Evolutionary conservation across 2,329 filamentous ascomycete genomes (phyloP).

Genomic region (Hawksworthiomyces lignivorus): DNA sequence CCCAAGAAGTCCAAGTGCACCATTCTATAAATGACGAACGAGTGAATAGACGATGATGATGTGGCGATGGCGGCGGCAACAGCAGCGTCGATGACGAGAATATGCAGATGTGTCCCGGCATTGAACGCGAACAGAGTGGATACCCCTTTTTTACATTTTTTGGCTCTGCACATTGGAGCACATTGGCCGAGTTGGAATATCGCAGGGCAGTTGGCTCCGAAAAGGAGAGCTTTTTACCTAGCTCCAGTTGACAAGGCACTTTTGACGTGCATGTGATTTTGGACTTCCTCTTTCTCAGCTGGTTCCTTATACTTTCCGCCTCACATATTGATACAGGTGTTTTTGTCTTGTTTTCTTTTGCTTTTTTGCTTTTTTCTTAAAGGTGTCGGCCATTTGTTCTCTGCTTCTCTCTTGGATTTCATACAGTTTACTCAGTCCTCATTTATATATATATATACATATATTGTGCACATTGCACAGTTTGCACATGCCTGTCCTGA

Average conservation of each 20-base stretch:
- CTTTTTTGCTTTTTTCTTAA: not conserved
- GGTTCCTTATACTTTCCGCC: not conserved
- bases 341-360: constrained; percentile 2
- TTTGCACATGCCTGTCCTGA: too few species aligned
- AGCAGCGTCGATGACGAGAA: constrained; percentile 3
- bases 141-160: constrained; percentile 16
- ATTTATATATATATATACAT: constrained; percentile 2
- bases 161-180: constrained; percentile 8
- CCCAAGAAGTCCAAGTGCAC: constrained; percentile 61
- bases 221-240: too few species aligned
- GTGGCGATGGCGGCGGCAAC: not conserved
- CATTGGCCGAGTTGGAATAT: too few species aligned
- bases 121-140: constrained; percentile 15
- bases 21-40: constrained; percentile 47
- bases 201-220: too few species aligned
- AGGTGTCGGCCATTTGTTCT: constrained; percentile 16
- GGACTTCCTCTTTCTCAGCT: too few species aligned
- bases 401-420: constrained; percentile 14
- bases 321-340: too few species aligned
- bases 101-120: not conserved
- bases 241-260: too few species aligned
- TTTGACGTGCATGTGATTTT: too few species aligned
- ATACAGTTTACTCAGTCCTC: constrained; percentile 7
- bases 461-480: constrained; percentile 1
- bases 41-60: constrained; percentile 1